Percentiles rank a stretch among this genome's conserved stretches.
Conservation (phyloP, 768 basidiomycete genomes). For the Macrolepiota fuliginosa region DNA sequence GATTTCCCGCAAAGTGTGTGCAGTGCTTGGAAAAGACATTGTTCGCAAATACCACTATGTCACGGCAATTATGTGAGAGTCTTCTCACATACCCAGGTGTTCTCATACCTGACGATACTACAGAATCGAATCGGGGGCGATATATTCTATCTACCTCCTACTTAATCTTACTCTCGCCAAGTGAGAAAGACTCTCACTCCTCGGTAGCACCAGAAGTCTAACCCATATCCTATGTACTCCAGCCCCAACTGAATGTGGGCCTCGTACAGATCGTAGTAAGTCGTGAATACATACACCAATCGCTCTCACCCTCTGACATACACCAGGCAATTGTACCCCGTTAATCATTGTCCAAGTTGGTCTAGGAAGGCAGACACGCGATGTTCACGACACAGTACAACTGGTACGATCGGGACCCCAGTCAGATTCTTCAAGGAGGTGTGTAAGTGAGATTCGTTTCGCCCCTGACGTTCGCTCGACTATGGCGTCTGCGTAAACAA, state of each 20-base stretch:
- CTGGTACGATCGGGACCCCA: neutral
- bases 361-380: neutral
- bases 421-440: neutral
- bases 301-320: neutral
- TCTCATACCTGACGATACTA: neutral
- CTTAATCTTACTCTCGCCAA: neutral
- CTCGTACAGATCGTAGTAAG: slow-evolving; percentile 8
- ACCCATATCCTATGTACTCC: neutral
- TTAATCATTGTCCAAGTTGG: slow-evolving; percentile 6
- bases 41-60: neutral
- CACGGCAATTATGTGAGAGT: neutral
- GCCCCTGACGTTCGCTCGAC: neutral
- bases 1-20: neutral
- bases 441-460: neutral
- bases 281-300: neutral
- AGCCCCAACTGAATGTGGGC: neutral
- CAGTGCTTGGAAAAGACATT: neutral
- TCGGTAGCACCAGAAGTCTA: neutral
- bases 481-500: neutral
- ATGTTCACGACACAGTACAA: neutral
- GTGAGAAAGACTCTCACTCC: neutral
- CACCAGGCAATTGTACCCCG: neutral
- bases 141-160: slow-evolving; percentile 1
- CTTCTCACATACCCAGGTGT: neutral
- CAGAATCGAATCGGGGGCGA: neutral